phyloP scores from a whole-genome alignment of 257 asterid species.

The Gentiana dahurica region DNA sequence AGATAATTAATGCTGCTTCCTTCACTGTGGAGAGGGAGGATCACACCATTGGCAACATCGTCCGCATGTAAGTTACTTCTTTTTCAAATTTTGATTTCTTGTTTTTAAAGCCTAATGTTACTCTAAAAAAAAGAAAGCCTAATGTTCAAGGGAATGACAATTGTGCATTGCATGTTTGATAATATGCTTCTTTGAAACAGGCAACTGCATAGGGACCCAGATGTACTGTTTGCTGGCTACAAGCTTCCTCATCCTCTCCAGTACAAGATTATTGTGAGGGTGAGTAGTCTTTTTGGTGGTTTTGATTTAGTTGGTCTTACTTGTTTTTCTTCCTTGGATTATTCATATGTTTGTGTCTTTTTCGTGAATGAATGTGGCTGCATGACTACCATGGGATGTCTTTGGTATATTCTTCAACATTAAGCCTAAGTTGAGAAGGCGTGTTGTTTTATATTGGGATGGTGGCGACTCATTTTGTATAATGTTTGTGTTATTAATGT shows the following conservation, averaged over 20 bases:
- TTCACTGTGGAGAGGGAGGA: slow-evolving; percentile 79
- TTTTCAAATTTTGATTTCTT: neutral
- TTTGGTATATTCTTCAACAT: too few species aligned
- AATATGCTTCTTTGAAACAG: slow-evolving; percentile 19
- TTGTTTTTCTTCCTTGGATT: neutral
- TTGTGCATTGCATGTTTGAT: neutral
- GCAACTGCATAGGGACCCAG: slow-evolving; percentile 87
- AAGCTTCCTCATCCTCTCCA: slow-evolving; percentile 95
- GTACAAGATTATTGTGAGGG: slow-evolving; percentile 79
- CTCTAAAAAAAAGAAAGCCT: neutral
- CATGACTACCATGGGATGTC: too few species aligned
- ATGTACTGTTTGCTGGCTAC: slow-evolving; percentile 86
- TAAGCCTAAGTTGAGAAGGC: too few species aligned
- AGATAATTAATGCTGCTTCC: slow-evolving; percentile 77
- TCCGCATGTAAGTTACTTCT: slow-evolving; percentile 46
- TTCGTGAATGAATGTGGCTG: neutral
- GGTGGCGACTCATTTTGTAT: too few species aligned
- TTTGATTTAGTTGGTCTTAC: neutral
- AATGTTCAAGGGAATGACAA: neutral
- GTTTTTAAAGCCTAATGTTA: neutral
- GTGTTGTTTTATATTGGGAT: too few species aligned
- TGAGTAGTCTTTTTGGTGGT: slow-evolving; percentile 22
- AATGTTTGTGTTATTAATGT: too few species aligned
- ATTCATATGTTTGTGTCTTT: neutral
- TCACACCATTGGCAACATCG: slow-evolving; percentile 71